These are phyloP conservation scores for Ensete ventricosum DNA, from an alignment of 176 grass and related monocot species.

Conservation along the genomic window DNA sequence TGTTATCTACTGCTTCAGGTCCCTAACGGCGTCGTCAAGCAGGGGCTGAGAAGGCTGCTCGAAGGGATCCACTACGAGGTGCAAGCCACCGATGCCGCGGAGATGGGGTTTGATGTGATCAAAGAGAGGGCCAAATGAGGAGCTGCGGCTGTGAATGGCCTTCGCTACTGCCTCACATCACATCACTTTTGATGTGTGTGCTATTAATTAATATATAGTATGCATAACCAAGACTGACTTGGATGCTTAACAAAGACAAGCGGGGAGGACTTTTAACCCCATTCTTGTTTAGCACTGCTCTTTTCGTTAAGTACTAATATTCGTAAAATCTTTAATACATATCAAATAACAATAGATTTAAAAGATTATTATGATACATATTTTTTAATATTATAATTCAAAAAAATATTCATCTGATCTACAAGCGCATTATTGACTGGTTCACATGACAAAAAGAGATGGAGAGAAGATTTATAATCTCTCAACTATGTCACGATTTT, in stretches of 20 bases:
- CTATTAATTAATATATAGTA: neutral
- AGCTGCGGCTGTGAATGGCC: neutral
- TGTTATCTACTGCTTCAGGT: slow-evolving; percentile 34
- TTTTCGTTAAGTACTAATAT: too few species aligned
- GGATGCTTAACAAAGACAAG: neutral
- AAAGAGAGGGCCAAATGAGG: slow-evolving; percentile 68
- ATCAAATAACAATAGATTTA: too few species aligned
- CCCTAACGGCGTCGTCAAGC: slow-evolving; percentile 85
- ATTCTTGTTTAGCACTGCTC: neutral
- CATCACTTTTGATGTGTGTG: neutral
- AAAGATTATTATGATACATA: too few species aligned
- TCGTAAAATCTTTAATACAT: too few species aligned
- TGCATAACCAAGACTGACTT: neutral
- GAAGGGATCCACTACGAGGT: slow-evolving; percentile 97
- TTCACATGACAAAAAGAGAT: too few species aligned
- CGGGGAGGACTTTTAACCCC: neutral
- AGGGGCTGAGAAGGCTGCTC: slow-evolving; percentile 72
- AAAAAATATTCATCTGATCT: too few species aligned
- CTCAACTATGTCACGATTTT: too few species aligned
- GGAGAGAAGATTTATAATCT: too few species aligned
- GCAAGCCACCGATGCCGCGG: slow-evolving; percentile 84
- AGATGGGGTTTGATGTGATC: slow-evolving; percentile 98
- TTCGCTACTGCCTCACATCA: neutral
- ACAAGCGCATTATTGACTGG: too few species aligned
- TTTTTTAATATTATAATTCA: too few species aligned